Evolutionary conservation across 1,139 yeast genomes (phyloP), one percentile per base, ranked within the genome.

Genomic region (Hyphopichia burtonii): DNA sequence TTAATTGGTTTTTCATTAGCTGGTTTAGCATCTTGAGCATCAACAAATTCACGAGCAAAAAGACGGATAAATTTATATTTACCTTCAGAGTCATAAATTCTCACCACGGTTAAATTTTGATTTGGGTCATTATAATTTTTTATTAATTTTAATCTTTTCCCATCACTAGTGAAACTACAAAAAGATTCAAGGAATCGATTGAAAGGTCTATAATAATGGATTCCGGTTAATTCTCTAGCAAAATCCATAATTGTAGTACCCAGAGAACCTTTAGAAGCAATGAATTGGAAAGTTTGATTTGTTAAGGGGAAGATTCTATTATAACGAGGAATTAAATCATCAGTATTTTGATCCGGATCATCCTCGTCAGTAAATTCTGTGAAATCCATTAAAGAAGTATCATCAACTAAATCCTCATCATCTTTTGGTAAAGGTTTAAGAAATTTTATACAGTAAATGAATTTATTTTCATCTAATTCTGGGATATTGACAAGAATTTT

Each of bases 71-170:
- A 86, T 53, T 86, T 86, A 48, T 75, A 71, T 50, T 89, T 81
- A 0, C 95, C 94, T 46, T 80, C 82, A 49, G 82, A 82, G 53
- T 86, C 94, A 45, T 82, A 79, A 22, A 83, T 83, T 44, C 87
- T 71, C 1, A 85, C 72, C 2, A 88, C 63, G 1, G 75, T 49
- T 10, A 53, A 42, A 3, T 58, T 49, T 7, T 51, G 52, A 42
- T 62, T 59, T 17, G 55, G 53, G 34, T 64, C 68, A 5, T 52
- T 48, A 34, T 51, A 51, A 8, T 46, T 46, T 37, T 59, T 63
- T 7, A 62, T 41, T 4, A 59, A 59, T 31, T 58, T 55, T 27
- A 64, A 44, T 2, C 44, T 45, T 6, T 54, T 52, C 19, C 58
- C 58, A 37, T 66, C 67, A 12, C 56, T 54, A 12, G 58, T 58